Conservation (phyloP, 306 rosid genomes). For the Prunus mira region DNA sequence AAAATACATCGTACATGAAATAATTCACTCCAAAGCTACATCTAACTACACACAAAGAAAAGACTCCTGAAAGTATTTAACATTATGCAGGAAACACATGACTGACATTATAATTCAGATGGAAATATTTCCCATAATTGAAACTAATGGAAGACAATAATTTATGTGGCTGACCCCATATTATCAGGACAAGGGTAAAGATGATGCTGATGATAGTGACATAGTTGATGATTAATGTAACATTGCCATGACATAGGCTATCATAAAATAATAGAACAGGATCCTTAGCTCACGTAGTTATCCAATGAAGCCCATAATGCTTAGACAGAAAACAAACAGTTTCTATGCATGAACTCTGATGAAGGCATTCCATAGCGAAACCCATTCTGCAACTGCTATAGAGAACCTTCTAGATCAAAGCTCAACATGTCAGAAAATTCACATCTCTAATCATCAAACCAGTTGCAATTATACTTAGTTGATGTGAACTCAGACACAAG, state of each 20-base stretch:
- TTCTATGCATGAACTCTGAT: constrained; percentile 6
- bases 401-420: background rate
- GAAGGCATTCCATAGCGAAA: background rate
- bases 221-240: background rate
- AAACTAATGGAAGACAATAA: background rate
- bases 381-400: background rate
- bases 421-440: background rate
- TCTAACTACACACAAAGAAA: background rate
- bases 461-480: background rate
- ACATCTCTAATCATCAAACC: background rate
- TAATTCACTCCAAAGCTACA: background rate
- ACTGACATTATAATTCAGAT: background rate
- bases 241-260: background rate
- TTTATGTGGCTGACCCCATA: background rate
- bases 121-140: background rate
- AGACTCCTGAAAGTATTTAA: background rate
- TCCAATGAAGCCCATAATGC: background rate
- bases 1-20: background rate
- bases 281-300: background rate
- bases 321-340: background rate
- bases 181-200: background rate
- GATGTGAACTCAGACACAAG: background rate
- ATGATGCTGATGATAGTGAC: background rate
- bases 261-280: background rate
- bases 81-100: background rate